Evolutionary conservation across 345 rosid species (phyloP).

Genomic region (Euphorbia tirucalli): DNA sequence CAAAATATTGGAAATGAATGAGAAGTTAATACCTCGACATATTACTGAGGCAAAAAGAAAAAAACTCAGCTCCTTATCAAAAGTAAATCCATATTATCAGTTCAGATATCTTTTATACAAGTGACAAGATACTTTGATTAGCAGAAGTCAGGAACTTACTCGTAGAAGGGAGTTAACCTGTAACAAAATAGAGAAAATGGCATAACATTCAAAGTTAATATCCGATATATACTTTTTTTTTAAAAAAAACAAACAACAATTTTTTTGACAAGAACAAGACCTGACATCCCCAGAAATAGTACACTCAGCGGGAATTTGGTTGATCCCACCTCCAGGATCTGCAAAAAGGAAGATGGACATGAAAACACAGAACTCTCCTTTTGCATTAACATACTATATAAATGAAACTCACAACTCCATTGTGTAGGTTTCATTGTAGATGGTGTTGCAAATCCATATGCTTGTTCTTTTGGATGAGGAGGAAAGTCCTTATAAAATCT

Average conservation of each 20-base stretch:
- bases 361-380: slow-evolving; percentile 18
- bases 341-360: slow-evolving; percentile 19
- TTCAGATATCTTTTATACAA: background rate
- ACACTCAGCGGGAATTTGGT: slow-evolving; percentile 95
- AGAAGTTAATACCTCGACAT: slow-evolving; percentile 14
- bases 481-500: slow-evolving; percentile 90
- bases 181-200: slow-evolving; percentile 17
- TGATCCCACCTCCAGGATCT: slow-evolving; percentile 99
- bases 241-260: slow-evolving; percentile 2
- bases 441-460: slow-evolving; percentile 89
- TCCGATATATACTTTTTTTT: background rate
- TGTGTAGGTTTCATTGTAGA: slow-evolving; percentile 99
- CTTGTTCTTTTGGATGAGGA: slow-evolving; percentile 68
- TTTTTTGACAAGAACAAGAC: slow-evolving; percentile 35
- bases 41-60: slow-evolving; percentile 3
- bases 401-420: slow-evolving; percentile 70
- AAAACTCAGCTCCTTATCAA: background rate
- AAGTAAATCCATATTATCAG: background rate
- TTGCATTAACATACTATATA: slow-evolving; percentile 11
- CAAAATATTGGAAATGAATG: slow-evolving; percentile 4
- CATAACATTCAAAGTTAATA: slow-evolving; percentile 10
- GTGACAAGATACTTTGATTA: background rate
- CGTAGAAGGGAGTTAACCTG: slow-evolving; percentile 97
- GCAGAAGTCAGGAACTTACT: slow-evolving; percentile 50
- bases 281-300: slow-evolving; percentile 90